A percentile compares a stretch with the other conserved stretches of the same genome.
Conservation (phyloP, 164 flowering plant species). For the Amborella trichopoda region DNA sequence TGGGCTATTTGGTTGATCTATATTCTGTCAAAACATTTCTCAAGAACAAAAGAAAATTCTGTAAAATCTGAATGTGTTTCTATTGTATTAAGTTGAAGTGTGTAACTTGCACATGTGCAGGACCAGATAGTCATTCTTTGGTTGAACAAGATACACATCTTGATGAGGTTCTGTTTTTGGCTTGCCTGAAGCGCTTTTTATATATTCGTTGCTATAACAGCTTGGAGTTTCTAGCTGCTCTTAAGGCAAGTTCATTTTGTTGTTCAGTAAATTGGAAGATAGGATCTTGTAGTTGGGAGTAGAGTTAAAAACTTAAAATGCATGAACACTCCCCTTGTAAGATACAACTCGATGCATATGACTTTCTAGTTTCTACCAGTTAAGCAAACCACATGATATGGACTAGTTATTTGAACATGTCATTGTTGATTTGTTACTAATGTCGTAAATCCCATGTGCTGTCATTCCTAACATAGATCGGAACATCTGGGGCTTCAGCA, state of each 20-base stretch:
- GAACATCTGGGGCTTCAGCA: not conserved
- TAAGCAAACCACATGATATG: not conserved
- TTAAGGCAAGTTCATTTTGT: constrained; percentile 36
- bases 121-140: not conserved
- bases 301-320: not conserved
- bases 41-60: no score
- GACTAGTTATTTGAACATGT: not conserved
- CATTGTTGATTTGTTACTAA: not conserved
- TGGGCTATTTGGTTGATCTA: no score
- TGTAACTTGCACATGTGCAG: no score
- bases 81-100: no score
- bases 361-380: not conserved
- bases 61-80: no score
- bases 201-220: constrained; percentile 62
- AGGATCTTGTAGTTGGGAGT: not conserved
- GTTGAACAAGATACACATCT: not conserved
- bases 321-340: not conserved
- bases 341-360: not conserved
- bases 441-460: no score
- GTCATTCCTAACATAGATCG: no score
- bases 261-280: not conserved
- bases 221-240: constrained; percentile 57
- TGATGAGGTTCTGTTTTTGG: constrained; percentile 34
- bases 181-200: constrained; percentile 61
- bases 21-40: no score